These are phyloP conservation scores for Ampelocalamus luodianensis DNA, from an alignment of 176 grass and related monocot genomes.

Conservation along the genomic window DNA sequence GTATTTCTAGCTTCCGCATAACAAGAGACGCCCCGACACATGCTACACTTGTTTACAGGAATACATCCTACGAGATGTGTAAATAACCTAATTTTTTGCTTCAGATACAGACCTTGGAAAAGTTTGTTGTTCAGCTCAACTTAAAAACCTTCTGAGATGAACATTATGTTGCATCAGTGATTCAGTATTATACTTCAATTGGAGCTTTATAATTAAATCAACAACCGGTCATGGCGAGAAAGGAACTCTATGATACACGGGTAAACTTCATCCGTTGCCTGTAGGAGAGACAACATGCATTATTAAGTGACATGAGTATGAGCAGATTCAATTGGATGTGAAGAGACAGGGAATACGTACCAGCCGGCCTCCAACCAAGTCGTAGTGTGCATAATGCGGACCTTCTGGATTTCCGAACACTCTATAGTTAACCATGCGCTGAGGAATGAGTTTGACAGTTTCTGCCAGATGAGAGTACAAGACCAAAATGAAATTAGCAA, in stretches of 20 bases:
- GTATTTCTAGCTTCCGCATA: background rate
- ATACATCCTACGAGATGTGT: background rate
- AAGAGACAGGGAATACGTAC: constrained; percentile 39
- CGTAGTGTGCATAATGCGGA: constrained; percentile 86
- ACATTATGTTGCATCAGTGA: background rate
- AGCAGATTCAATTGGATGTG: constrained; percentile 12
- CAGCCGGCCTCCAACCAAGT: constrained; percentile 79
- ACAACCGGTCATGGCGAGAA: constrained; percentile 55
- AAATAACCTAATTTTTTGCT: background rate
- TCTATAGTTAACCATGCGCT: constrained; percentile 63
- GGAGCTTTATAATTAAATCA: constrained; percentile 16
- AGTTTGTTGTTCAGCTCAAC: constrained; percentile 40
- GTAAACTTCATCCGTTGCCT: constrained; percentile 81
- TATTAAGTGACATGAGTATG: background rate
- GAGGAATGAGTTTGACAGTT: constrained; percentile 77
- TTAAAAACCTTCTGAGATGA: constrained; percentile 52
- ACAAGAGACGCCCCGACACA: background rate
- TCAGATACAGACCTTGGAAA: constrained; percentile 1
- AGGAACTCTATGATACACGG: constrained; percentile 86
- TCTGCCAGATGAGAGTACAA: constrained; percentile 47
- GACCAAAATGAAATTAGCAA: constrained; percentile 34
- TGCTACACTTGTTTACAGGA: background rate
- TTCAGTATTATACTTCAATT: background rate
- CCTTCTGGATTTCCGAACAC: constrained; percentile 65
- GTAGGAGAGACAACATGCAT: constrained; percentile 30